Evolutionary conservation across 495 filamentous ascomycete genomes (phyloP).

Genomic region (Aspergillus bridgeri): DNA sequence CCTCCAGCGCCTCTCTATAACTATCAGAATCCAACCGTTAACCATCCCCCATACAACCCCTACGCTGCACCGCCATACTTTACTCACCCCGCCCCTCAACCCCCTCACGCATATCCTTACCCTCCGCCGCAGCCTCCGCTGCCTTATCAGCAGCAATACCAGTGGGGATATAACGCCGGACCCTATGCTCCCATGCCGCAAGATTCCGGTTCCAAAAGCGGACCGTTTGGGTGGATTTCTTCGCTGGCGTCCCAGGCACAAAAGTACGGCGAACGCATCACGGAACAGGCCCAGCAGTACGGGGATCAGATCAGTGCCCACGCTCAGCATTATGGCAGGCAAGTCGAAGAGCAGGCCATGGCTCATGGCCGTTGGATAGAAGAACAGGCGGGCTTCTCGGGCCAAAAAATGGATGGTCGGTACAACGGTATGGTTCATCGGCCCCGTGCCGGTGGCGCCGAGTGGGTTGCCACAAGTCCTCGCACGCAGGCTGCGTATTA

Average conservation of each 20-base stretch:
- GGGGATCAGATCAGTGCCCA: conserved; percentile 41
- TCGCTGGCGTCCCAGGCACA: conserved; percentile 39
- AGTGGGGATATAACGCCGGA: conserved; percentile 34
- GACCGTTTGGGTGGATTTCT: conserved; percentile 36
- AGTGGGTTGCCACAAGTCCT: conserved; percentile 8
- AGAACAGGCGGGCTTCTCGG: conserved; percentile 34
- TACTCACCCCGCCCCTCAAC: conserved; percentile 16
- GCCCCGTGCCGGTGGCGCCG: not conserved
- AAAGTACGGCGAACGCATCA: conserved; percentile 44
- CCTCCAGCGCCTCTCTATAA: conserved; percentile 15
- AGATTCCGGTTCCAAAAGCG: conserved; percentile 25
- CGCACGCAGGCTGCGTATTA: conserved; percentile 8
- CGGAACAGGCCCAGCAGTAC: conserved; percentile 40
- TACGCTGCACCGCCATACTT: conserved; percentile 23
- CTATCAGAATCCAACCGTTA: conserved; percentile 14
- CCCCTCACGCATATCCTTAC: conserved; percentile 25
- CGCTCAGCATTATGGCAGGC: conserved; percentile 38
- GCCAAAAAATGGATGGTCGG: conserved; percentile 25
- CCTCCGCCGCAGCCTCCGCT: conserved; percentile 19
- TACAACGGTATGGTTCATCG: conserved; percentile 3
- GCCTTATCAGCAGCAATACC: conserved; percentile 16
- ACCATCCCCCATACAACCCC: conserved; percentile 17
- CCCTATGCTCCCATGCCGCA: conserved; percentile 25
- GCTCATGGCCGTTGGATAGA: conserved; percentile 43
- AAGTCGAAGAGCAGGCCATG: conserved; percentile 42